Percentiles rank a stretch among this genome's conserved stretches.
These are phyloP conservation scores for Lachancea fermentati DNA, from an alignment of 805 yeast genomes.

Conservation along the genomic window DNA sequence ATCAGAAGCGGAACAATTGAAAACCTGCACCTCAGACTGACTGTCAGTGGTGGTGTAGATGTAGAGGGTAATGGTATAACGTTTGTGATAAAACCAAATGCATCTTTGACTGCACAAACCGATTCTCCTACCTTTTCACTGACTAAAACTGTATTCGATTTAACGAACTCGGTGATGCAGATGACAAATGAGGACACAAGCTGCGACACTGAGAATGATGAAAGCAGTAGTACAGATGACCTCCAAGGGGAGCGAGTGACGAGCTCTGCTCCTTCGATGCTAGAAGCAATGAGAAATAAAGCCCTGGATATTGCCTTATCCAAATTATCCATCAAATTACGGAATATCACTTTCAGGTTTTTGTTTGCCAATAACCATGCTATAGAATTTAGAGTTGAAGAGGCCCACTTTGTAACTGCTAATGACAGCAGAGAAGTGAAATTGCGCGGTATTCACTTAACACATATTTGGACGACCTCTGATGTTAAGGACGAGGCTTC, in stretches of 20 bases:
- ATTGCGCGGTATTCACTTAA: background rate
- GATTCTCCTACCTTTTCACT: constrained; percentile 41
- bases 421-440: constrained; percentile 2
- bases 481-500: constrained; percentile 5
- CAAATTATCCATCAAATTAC: constrained; percentile 47
- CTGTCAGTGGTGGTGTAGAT: constrained; percentile 65
- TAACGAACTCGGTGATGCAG: constrained; percentile 49
- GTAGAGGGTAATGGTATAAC: constrained; percentile 53
- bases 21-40: constrained; percentile 50
- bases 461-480: background rate
- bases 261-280: constrained; percentile 29
- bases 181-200: constrained; percentile 7
- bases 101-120: constrained; percentile 22
- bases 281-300: constrained; percentile 52
- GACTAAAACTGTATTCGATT: constrained; percentile 68
- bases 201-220: constrained; percentile 11
- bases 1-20: constrained; percentile 58
- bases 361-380: constrained; percentile 41
- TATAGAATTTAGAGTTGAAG: constrained; percentile 28
- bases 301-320: constrained; percentile 67
- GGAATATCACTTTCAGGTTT: constrained; percentile 42
- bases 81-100: constrained; percentile 24
- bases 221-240: constrained; percentile 12
- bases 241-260: constrained; percentile 13
- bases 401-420: constrained; percentile 8